A percentile compares a stretch with the other conserved stretches of the same genome.
Evolutionary conservation across 2,329 filamentous ascomycete species (phyloP).

Genomic region (Nemania sp.): DNA sequence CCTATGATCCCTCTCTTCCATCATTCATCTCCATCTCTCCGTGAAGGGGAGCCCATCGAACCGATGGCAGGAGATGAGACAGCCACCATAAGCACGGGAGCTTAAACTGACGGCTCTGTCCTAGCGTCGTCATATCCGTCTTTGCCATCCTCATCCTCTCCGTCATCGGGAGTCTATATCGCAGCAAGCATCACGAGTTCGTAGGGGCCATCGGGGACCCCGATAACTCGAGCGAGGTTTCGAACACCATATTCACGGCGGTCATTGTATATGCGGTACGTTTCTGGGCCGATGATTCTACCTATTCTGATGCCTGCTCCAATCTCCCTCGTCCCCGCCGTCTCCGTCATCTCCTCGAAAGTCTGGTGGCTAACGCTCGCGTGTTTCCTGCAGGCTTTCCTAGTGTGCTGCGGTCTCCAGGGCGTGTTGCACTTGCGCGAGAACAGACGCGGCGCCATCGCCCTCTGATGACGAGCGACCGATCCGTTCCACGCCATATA

Average conservation of each 20-base stretch:
- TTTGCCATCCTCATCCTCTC: conserved; percentile 70
- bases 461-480: conserved; percentile 53
- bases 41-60: conserved; percentile 3
- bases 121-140: conserved; percentile 72
- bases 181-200: conserved; percentile 79
- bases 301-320: background rate
- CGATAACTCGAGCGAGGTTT: conserved; percentile 75
- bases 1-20: conserved; percentile 9
- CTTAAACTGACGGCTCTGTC: conserved; percentile 31
- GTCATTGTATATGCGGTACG: conserved; percentile 85
- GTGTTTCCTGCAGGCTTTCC: conserved; percentile 67
- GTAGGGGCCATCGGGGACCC: conserved; percentile 76
- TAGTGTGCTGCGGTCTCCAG: conserved; percentile 89
- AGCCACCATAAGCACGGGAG: background rate
- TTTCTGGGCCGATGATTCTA: background rate
- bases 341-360: background rate
- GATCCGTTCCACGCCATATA: conserved; percentile 5
- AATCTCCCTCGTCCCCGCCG: too few species aligned
- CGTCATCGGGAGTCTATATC: conserved; percentile 72
- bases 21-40: conserved; percentile 5
- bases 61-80: background rate
- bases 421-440: conserved; percentile 84
- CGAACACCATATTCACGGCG: conserved; percentile 82
- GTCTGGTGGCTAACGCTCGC: background rate
- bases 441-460: conserved; percentile 81